A percentile compares a stretch with the other conserved stretches of the same genome.
Evolutionary conservation across 805 yeast genomes (phyloP).

Genomic region (Candida andamanensis): DNA sequence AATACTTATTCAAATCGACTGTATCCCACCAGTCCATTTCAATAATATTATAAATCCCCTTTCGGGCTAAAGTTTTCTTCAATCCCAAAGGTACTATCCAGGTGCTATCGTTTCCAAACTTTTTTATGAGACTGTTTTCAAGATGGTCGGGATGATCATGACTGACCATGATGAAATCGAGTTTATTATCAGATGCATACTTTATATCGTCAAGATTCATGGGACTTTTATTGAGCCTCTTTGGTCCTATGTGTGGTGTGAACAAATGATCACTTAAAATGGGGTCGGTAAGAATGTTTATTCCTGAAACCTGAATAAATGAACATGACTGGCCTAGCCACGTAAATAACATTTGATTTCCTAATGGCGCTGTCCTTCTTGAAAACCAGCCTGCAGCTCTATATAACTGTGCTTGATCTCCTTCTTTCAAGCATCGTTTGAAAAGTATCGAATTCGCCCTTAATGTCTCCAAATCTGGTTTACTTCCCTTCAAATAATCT

Average conservation of each 20-base stretch:
- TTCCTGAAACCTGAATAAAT: constrained; percentile 60
- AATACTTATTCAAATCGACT: constrained; percentile 31
- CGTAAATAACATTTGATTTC: constrained; percentile 58
- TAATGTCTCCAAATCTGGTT: constrained; percentile 51
- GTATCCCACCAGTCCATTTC: constrained; percentile 95
- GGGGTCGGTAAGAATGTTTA: constrained; percentile 86
- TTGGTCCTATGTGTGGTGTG: constrained; percentile 67
- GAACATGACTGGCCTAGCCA: constrained; percentile 96
- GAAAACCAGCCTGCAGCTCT: not conserved
- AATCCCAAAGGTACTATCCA: constrained; percentile 92
- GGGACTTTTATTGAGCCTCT: constrained; percentile 77
- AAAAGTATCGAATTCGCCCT: constrained; percentile 28
- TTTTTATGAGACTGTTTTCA: constrained; percentile 54
- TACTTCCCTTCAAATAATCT: constrained; percentile 51
- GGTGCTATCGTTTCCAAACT: constrained; percentile 49
- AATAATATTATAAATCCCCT: constrained; percentile 55
- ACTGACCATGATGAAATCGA: constrained; percentile 70
- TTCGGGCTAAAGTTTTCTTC: constrained; percentile 48
- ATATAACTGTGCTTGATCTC: constrained; percentile 4
- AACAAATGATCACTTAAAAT: constrained; percentile 64
- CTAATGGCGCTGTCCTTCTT: constrained; percentile 12
- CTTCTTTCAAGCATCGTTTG: constrained; percentile 18
- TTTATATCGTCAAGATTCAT: constrained; percentile 52
- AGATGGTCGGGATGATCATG: constrained; percentile 97
- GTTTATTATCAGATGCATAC: constrained; percentile 48